phyloP scores from a whole-genome alignment of 257 asterid species.

The Nicotiana obtusifolia region DNA sequence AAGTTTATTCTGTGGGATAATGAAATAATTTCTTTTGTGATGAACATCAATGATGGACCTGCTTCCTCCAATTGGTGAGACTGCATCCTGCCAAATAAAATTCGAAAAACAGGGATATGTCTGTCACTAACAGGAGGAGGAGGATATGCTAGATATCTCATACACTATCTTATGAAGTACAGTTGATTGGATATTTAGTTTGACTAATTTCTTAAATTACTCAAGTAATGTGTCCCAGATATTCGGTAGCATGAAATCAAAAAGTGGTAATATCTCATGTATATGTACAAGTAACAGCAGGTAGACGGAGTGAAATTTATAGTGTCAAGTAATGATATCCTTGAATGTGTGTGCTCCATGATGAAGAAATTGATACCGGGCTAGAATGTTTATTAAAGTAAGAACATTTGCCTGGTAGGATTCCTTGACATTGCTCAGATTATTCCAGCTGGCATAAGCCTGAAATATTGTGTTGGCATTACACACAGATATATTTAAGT shows the following conservation, averaged over 20 bases:
- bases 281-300: background rate
- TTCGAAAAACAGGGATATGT: background rate
- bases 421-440: constrained; percentile 53
- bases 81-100: constrained; percentile 49
- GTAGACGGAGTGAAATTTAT: background rate
- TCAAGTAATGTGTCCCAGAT: background rate
- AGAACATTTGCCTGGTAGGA: constrained; percentile 39
- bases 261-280: background rate
- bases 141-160: constrained; percentile 8
- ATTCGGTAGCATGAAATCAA: background rate
- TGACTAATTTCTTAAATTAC: background rate
- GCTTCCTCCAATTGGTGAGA: constrained; percentile 39
- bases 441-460: constrained; percentile 98
- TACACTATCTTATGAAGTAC: constrained; percentile 8
- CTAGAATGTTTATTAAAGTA: constrained; percentile 8
- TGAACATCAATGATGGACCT: constrained; percentile 62
- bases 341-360: background rate
- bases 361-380: constrained; percentile 1
- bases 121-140: constrained; percentile 13
- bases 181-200: background rate
- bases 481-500: constrained; percentile 75
- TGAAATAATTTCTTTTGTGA: constrained; percentile 55
- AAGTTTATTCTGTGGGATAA: constrained; percentile 82
- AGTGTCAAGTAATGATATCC: background rate
- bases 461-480: constrained; percentile 84